phyloP scores from a whole-genome alignment of 768 basidiomycete species.

The Mycena latifolia region DNA sequence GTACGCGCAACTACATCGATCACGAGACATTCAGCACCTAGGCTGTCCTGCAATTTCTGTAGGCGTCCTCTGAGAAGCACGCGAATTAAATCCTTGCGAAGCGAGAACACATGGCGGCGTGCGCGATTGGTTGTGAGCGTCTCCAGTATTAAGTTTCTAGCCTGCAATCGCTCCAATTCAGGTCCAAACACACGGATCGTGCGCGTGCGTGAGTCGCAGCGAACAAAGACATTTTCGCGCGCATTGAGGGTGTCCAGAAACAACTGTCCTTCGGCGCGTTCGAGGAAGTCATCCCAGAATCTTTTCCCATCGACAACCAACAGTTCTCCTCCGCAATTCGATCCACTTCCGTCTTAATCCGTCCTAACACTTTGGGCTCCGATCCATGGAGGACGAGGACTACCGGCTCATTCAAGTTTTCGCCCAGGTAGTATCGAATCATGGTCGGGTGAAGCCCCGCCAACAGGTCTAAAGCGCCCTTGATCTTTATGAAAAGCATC shows the following conservation, averaged over 20 bases:
- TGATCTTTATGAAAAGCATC: conserved; percentile 49
- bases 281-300: conserved; percentile 65
- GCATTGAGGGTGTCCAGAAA: conserved; percentile 52
- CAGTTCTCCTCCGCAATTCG: conserved; percentile 50
- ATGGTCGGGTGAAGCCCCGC: conserved; percentile 45
- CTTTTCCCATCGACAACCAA: conserved; percentile 45
- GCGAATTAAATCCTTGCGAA: conserved; percentile 50
- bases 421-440: conserved; percentile 47
- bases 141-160: conserved; percentile 46
- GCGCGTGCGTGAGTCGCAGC: conserved; percentile 53
- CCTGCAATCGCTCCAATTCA: conserved; percentile 44
- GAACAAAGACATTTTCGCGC: conserved; percentile 50
- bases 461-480: conserved; percentile 51
- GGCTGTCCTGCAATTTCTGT: conserved; percentile 48
- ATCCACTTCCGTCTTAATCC: conserved; percentile 53
- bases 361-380: conserved; percentile 49
- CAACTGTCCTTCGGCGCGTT: conserved; percentile 52
- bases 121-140: conserved; percentile 54
- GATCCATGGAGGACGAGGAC: conserved; percentile 55
- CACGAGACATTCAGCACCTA: conserved; percentile 56
- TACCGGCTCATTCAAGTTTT: conserved; percentile 42
- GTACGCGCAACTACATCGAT: conserved; percentile 56
- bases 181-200: conserved; percentile 57
- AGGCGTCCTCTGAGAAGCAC: conserved; percentile 55
- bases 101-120: conserved; percentile 48